Evolutionary conservation across 1,139 yeast genomes (phyloP).

Genomic region (Tardiomyces blankii): DNA sequence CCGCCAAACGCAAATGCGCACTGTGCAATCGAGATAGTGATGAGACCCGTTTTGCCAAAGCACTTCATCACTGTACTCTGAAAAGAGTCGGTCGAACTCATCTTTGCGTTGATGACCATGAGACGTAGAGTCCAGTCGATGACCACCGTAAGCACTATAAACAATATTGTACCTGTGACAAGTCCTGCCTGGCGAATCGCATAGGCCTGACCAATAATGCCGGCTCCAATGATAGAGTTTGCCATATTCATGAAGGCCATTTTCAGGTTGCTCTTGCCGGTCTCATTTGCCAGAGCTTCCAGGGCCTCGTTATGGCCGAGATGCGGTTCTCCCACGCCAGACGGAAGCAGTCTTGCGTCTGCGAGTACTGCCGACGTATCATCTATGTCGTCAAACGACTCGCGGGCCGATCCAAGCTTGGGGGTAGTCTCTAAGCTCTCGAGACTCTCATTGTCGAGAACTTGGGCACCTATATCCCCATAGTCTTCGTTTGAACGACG

Average conservation of each 20-base stretch:
- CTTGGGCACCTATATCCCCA: too few species aligned
- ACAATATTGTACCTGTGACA: slow-evolving; percentile 55
- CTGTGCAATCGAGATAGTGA: slow-evolving; percentile 60
- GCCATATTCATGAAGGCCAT: slow-evolving; percentile 98
- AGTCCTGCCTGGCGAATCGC: slow-evolving; percentile 78
- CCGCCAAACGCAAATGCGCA: slow-evolving; percentile 93
- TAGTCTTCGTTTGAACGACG: too few species aligned
- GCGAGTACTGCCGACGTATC: too few species aligned
- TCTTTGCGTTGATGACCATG: slow-evolving; percentile 72
- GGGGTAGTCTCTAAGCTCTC: too few species aligned
- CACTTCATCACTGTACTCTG: slow-evolving; percentile 80
- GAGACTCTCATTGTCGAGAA: too few species aligned
- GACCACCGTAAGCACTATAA: slow-evolving; percentile 49
- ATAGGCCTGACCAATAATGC: slow-evolving; percentile 87
- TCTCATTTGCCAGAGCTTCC: slow-evolving; percentile 21
- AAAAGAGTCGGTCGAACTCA: slow-evolving; percentile 66
- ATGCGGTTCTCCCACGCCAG: not conserved
- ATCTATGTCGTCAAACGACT: too few species aligned
- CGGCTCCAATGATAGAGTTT: slow-evolving; percentile 83
- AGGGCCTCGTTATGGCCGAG: slow-evolving; percentile 14
- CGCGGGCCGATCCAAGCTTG: too few species aligned
- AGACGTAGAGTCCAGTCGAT: slow-evolving; percentile 80
- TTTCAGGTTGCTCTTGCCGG: slow-evolving; percentile 40
- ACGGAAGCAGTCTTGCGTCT: too few species aligned
- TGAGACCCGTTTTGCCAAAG: slow-evolving; percentile 64